Conservation (phyloP, 257 asterid genomes). For the Solanum chilense region DNA sequence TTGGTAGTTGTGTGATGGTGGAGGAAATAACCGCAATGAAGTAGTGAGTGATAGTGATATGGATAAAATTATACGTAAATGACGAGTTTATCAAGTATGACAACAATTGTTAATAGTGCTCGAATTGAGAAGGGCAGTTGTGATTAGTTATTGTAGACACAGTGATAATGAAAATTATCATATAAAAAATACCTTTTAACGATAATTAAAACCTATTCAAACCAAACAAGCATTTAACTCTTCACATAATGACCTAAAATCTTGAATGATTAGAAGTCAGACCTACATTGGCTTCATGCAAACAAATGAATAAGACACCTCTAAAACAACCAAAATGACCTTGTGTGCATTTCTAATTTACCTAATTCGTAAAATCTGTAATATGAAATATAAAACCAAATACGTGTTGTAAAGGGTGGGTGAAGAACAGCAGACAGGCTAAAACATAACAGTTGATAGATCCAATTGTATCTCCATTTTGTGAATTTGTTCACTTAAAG, state of each 20-base stretch:
- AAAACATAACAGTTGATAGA: neutral
- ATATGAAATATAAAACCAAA: neutral
- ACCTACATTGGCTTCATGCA: neutral
- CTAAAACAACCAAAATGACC: neutral
- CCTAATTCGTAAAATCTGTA: neutral
- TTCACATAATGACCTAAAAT: neutral
- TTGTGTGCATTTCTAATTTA: neutral
- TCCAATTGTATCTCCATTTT: no score
- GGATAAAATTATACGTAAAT: no score
- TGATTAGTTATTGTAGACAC: neutral
- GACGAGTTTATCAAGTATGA: neutral
- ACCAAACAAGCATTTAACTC: neutral
- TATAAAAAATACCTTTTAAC: no score
- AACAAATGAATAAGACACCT: neutral
- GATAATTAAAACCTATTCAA: neutral
- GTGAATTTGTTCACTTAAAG: no score
- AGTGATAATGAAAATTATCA: neutral
- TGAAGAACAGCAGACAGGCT: neutral
- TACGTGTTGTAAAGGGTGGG: neutral
- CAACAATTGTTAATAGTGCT: neutral
- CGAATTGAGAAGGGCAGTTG: neutral
- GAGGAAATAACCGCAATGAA: no score
- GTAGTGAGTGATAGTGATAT: no score
- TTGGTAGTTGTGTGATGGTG: no score
- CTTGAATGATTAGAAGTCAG: neutral